Conservation (phyloP, 495 filamentous ascomycete species). For the Ascodesmis nigricans region DNA sequence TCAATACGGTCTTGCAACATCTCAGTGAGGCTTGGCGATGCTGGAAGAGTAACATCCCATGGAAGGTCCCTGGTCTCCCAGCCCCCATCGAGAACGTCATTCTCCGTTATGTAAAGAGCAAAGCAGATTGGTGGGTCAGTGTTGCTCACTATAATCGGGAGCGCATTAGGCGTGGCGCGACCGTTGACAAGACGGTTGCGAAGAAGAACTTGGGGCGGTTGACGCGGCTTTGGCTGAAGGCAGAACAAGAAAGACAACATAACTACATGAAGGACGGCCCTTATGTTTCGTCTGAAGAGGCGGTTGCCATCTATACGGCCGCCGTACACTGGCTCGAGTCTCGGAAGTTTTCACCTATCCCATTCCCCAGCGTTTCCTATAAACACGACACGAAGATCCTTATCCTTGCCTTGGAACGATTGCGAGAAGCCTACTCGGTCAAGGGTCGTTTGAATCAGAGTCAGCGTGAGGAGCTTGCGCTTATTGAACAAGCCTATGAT, state of each 20-base stretch:
- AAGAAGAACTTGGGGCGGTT: slow-evolving; percentile 97
- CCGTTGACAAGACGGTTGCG: slow-evolving; percentile 95
- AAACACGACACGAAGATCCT: slow-evolving; percentile 99
- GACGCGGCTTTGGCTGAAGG: slow-evolving; percentile 91
- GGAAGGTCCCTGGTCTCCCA: slow-evolving; percentile 92
- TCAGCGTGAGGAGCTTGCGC: slow-evolving; percentile 86
- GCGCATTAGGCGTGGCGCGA: slow-evolving; percentile 83
- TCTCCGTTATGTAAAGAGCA: slow-evolving; percentile 91
- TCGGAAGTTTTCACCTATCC: slow-evolving; percentile 93
- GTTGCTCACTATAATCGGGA: slow-evolving; percentile 98
- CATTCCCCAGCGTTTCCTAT: slow-evolving; percentile 97
- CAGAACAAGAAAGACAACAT: slow-evolving; percentile 94
- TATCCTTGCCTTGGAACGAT: slow-evolving; percentile 81
- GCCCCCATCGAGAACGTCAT: slow-evolving; percentile 98
- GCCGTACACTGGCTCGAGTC: slow-evolving; percentile 99
- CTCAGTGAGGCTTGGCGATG: slow-evolving; percentile 95
- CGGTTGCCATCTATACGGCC: slow-evolving; percentile 94
- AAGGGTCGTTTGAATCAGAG: slow-evolving; percentile 95
- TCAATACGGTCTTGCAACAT: slow-evolving; percentile 95
- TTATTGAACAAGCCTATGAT: slow-evolving; percentile 98
- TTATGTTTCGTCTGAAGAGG: slow-evolving; percentile 95
- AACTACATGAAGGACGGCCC: slow-evolving; percentile 99
- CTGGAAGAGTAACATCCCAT: slow-evolving; percentile 99
- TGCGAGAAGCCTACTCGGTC: slow-evolving; percentile 92
- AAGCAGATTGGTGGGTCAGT: slow-evolving; percentile 99